Evolutionary conservation across 768 basidiomycete species (phyloP).

Genomic region (Porphyrellus cyaneotinctus): DNA sequence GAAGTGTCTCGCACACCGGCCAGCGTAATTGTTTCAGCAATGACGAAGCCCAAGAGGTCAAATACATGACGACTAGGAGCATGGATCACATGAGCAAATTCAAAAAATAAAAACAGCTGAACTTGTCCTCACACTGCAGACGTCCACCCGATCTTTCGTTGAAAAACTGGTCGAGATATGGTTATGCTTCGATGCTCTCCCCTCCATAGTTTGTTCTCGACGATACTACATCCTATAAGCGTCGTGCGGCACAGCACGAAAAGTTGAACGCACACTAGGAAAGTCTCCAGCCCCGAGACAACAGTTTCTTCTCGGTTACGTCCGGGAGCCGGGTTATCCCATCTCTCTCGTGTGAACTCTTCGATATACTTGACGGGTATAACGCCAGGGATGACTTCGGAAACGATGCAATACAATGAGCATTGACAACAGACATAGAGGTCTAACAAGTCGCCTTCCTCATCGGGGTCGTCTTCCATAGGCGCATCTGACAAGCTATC

Average conservation of each 20-base stretch:
- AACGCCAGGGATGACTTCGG: conserved; percentile 68
- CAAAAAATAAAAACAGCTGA: background rate
- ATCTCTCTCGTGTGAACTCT: conserved; percentile 60
- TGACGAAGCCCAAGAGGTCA: conserved; percentile 36
- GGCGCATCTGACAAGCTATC: conserved; percentile 26
- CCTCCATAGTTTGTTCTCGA: conserved; percentile 75
- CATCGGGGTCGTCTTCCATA: conserved; percentile 31
- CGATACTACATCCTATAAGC: conserved; percentile 42
- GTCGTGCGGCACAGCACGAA: background rate
- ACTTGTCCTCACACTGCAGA: conserved; percentile 46
- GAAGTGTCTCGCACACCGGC: conserved; percentile 37
- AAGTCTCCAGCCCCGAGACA: conserved; percentile 58
- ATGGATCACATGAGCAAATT: conserved; percentile 8
- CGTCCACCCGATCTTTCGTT: conserved; percentile 65
- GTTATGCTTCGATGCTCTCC: conserved; percentile 59
- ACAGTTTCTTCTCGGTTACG: conserved; percentile 53
- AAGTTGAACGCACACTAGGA: conserved; percentile 52
- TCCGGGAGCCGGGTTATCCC: conserved; percentile 51
- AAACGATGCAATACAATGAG: conserved; percentile 67
- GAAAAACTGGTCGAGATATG: conserved; percentile 51
- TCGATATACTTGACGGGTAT: conserved; percentile 60
- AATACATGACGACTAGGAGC: conserved; percentile 40
- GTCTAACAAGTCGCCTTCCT: conserved; percentile 60
- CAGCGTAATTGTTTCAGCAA: conserved; percentile 17
- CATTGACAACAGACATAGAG: conserved; percentile 86